phyloP scores from a whole-genome alignment of 768 basidiomycete genomes.

The Pleurotus cornucopiae region DNA sequence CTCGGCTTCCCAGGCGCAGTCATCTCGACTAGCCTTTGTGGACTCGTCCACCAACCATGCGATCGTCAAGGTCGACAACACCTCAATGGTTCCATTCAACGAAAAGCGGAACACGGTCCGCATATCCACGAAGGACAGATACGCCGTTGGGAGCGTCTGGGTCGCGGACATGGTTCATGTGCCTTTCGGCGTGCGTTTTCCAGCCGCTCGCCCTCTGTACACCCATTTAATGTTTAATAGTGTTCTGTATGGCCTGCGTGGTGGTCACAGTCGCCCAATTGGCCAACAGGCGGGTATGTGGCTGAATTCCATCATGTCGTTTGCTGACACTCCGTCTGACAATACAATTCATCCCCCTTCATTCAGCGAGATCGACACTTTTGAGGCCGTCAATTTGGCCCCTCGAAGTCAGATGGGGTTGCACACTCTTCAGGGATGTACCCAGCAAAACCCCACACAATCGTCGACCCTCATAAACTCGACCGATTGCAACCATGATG shows the following conservation, averaged over 20 bases:
- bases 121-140: slow-evolving; percentile 54
- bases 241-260: slow-evolving; percentile 73
- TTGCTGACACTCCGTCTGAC: no score
- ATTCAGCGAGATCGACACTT: slow-evolving; percentile 66
- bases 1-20: slow-evolving; percentile 39
- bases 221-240: slow-evolving; percentile 24
- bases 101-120: slow-evolving; percentile 66
- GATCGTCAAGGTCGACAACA: slow-evolving; percentile 76
- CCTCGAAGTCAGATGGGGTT: slow-evolving; percentile 48
- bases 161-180: slow-evolving; percentile 61
- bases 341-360: background rate
- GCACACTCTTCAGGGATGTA: slow-evolving; percentile 50
- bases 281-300: slow-evolving; percentile 58
- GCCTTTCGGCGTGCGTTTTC: slow-evolving; percentile 51
- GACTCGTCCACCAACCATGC: slow-evolving; percentile 64
- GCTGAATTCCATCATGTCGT: slow-evolving; percentile 3
- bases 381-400: slow-evolving; percentile 72
- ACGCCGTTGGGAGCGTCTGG: slow-evolving; percentile 59
- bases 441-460: slow-evolving; percentile 37
- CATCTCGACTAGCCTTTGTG: slow-evolving; percentile 55
- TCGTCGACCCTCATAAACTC: slow-evolving; percentile 48
- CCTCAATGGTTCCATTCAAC: slow-evolving; percentile 42
- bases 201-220: background rate
- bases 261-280: slow-evolving; percentile 53
- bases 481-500: slow-evolving; percentile 53